phyloP scores from a whole-genome alignment of 495 filamentous ascomycete genomes.

The Penicillium waksmanii region DNA sequence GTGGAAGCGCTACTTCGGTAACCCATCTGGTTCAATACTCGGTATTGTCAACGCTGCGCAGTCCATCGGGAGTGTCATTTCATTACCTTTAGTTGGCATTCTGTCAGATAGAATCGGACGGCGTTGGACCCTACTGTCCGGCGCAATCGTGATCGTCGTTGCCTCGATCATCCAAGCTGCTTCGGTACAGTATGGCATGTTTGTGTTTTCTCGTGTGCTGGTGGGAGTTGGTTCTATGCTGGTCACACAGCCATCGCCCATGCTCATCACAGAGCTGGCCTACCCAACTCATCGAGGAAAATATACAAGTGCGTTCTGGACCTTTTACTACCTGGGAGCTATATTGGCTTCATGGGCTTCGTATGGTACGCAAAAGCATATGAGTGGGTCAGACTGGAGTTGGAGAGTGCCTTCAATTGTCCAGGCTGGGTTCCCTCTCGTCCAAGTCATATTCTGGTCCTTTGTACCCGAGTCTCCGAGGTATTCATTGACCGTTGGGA shows the following conservation, averaged over 20 bases:
- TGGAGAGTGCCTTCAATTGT: slow-evolving; percentile 51
- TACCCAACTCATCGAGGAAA: slow-evolving; percentile 66
- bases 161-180: slow-evolving; percentile 29
- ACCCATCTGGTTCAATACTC: slow-evolving; percentile 33
- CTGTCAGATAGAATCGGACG: slow-evolving; percentile 26
- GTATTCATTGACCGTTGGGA: slow-evolving; percentile 9
- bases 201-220: slow-evolving; percentile 35
- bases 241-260: slow-evolving; percentile 52
- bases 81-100: slow-evolving; percentile 20
- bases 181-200: slow-evolving; percentile 32
- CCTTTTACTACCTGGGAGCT: slow-evolving; percentile 59
- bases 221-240: slow-evolving; percentile 37
- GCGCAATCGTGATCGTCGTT: slow-evolving; percentile 19
- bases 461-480: slow-evolving; percentile 51
- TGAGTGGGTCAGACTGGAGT: slow-evolving; percentile 41
- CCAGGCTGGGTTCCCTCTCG: slow-evolving; percentile 44
- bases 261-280: slow-evolving; percentile 63
- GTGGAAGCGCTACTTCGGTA: slow-evolving; percentile 20
- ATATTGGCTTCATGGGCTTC: slow-evolving; percentile 43
- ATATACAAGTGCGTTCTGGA: slow-evolving; percentile 62
- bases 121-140: slow-evolving; percentile 17
- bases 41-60: slow-evolving; percentile 68
- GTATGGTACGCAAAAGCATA: slow-evolving; percentile 30
- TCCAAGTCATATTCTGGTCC: slow-evolving; percentile 47
- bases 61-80: slow-evolving; percentile 60